These are phyloP conservation scores for Candolleomyces aberdarensis DNA, from an alignment of 768 basidiomycete species.

Conservation along the genomic window DNA sequence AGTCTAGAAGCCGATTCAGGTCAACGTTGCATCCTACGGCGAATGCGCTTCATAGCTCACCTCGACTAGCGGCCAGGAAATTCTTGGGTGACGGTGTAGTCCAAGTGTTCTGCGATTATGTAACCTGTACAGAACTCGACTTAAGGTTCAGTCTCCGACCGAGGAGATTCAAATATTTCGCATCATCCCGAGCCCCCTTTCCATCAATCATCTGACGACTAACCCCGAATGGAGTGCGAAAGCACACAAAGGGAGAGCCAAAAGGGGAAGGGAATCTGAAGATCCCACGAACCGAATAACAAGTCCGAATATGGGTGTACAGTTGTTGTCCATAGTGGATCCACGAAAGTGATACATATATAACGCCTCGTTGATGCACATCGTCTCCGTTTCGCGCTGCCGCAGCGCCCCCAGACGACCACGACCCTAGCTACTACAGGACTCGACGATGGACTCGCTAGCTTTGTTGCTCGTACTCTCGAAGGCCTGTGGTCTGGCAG, in stretches of 20 bases:
- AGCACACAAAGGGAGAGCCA: not conserved
- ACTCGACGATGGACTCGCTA: not conserved
- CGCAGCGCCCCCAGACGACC: not conserved
- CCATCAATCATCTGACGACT: not conserved
- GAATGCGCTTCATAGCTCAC: not conserved
- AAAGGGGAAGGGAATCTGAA: not conserved
- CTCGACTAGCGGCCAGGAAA: slow-evolving; percentile 6
- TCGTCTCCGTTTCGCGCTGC: not conserved
- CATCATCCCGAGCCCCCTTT: not conserved
- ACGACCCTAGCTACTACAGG: not conserved
- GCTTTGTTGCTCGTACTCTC: slow-evolving; percentile 2
- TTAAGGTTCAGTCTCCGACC: slow-evolving; percentile 35
- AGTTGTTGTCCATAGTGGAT: too few species aligned
- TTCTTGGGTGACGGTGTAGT: slow-evolving; percentile 16
- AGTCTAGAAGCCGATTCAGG: not conserved
- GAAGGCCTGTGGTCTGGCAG: slow-evolving; percentile 26
- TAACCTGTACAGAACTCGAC: slow-evolving; percentile 36
- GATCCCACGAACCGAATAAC: not conserved
- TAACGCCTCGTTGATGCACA: not conserved
- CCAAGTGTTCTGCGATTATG: slow-evolving; percentile 23
- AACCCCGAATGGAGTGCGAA: not conserved
- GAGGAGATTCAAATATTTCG: not conserved
- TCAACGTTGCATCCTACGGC: not conserved
- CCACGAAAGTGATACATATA: not conserved
- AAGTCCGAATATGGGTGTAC: too few species aligned